These are phyloP conservation scores for Apophysomyces trapeziformis DNA, from an alignment of 371 early-diverging fungal genomes.

Conservation along the genomic window DNA sequence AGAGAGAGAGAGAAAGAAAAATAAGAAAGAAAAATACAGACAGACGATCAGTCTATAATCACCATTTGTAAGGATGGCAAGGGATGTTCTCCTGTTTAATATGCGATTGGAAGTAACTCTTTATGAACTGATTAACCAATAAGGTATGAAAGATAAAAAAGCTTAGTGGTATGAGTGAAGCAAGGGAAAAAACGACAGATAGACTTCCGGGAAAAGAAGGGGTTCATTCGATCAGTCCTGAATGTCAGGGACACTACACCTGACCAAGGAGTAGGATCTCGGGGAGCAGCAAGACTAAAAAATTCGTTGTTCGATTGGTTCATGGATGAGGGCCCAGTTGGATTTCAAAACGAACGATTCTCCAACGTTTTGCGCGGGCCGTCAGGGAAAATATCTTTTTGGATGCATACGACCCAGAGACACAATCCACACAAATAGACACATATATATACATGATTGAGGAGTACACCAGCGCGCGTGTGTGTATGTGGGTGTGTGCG, in stretches of 20 bases:
- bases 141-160: not conserved
- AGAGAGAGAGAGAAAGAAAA: no score
- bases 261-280: not conserved
- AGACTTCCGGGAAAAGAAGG: not conserved
- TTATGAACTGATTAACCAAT: no score
- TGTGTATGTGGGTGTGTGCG: no score
- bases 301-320: not conserved
- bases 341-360: not conserved
- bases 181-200: not conserved
- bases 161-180: not conserved
- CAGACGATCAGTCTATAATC: no score
- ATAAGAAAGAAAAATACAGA: no score
- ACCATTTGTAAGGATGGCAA: no score
- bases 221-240: slow-evolving; percentile 5
- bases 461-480: not conserved
- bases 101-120: no score
- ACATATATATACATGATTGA: not conserved
- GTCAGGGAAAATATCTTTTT: not conserved
- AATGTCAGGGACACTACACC: not conserved
- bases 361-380: not conserved
- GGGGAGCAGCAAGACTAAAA: not conserved
- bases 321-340: slow-evolving; percentile 1
- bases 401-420: no score
- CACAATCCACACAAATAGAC: no score
- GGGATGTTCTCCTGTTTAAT: no score